A percentile compares a stretch with the other conserved stretches of the same genome.
These are phyloP conservation scores for Emergomyces pasteurianus DNA, from an alignment of 2,329 filamentous ascomycete genomes.

Conservation along the genomic window DNA sequence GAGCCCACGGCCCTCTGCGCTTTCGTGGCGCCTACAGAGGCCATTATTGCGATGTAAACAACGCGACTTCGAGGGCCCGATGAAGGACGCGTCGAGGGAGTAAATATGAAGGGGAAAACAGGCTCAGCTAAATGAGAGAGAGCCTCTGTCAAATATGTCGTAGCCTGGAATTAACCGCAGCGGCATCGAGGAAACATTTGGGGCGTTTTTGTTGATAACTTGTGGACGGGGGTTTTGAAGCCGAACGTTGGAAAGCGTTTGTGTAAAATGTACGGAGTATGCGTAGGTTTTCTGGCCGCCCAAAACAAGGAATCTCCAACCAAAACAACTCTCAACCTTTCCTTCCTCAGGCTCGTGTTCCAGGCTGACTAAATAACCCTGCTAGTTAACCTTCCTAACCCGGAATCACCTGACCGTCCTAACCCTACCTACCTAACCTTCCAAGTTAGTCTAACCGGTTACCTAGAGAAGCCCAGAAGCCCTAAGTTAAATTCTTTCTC, in stretches of 20 bases:
- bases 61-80: slow-evolving; percentile 11
- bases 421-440: neutral
- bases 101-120: neutral
- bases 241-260: no score
- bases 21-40: slow-evolving; percentile 26
- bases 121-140: neutral
- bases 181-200: neutral
- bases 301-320: neutral
- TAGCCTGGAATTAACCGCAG: neutral
- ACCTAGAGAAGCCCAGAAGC: no score
- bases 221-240: no score
- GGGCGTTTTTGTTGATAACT: no score
- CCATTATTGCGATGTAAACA: slow-evolving; percentile 31
- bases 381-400: no score
- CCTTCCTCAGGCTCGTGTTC: no score
- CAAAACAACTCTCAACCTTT: neutral
- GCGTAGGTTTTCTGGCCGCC: no score
- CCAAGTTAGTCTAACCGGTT: no score
- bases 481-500: no score
- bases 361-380: neutral
- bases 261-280: no score
- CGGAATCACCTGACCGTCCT: neutral
- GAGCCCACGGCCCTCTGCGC: slow-evolving; percentile 56
- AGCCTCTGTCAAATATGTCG: neutral
- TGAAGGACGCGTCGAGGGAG: neutral